These are phyloP conservation scores for Suillus luteus DNA, from an alignment of 768 basidiomycete species.

Conservation along the genomic window DNA sequence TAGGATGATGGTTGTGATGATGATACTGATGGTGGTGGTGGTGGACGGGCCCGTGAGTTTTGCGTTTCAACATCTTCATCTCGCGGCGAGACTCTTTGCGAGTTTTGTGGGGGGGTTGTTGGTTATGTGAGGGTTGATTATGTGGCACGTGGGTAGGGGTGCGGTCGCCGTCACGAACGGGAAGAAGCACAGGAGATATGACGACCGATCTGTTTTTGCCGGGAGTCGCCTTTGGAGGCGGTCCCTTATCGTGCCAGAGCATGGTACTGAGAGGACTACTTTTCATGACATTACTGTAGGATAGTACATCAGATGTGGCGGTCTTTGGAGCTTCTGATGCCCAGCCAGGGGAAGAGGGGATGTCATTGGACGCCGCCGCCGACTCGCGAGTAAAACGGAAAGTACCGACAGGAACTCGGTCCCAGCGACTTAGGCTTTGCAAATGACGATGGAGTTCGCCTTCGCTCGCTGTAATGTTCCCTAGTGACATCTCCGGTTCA, in stretches of 20 bases:
- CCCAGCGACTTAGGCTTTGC: constrained; percentile 67
- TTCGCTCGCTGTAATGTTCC: constrained; percentile 37
- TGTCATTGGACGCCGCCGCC: constrained; percentile 25
- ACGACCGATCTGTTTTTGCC: constrained; percentile 35
- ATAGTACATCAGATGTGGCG: constrained; percentile 21
- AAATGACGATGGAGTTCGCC: constrained; percentile 39
- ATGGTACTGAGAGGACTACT: constrained; percentile 57
- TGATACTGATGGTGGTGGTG: constrained; percentile 52
- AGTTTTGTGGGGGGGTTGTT: constrained; percentile 48
- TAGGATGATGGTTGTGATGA: constrained; percentile 62
- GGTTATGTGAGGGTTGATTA: constrained; percentile 40
- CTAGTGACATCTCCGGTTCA: constrained; percentile 43
- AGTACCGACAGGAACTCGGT: constrained; percentile 68
- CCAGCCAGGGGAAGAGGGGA: constrained; percentile 33
- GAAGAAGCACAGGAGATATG: constrained; percentile 54
- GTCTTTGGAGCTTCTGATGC: constrained; percentile 28
- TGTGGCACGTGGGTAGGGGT: constrained; percentile 48
- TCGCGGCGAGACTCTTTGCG: constrained; percentile 68
- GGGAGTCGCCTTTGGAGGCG: constrained; percentile 21
- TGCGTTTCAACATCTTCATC: constrained; percentile 65
- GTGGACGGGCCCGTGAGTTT: constrained; percentile 46
- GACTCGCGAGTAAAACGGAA: constrained; percentile 61
- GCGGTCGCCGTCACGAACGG: constrained; percentile 55
- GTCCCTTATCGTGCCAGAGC: constrained; percentile 46
- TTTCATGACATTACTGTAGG: constrained; percentile 48